These are phyloP conservation scores for Acanthamoeba divionensis DNA, from an alignment of 208 protist genomes.

Conservation along the genomic window DNA sequence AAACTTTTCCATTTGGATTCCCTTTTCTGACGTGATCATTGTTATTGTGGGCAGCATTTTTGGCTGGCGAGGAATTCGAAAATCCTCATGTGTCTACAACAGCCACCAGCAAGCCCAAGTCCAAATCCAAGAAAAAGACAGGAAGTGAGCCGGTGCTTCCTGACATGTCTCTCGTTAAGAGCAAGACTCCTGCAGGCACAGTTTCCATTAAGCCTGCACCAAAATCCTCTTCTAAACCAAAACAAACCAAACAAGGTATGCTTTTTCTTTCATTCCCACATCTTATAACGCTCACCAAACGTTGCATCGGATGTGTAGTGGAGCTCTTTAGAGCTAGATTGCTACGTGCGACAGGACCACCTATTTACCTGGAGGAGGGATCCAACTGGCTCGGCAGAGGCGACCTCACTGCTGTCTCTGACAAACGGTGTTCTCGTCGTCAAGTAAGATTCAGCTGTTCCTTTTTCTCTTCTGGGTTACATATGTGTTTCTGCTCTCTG, in stretches of 20 bases:
- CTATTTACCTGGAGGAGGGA: slow-evolving; percentile 33
- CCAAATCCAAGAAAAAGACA: neutral
- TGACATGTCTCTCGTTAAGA: too few relatives aligned
- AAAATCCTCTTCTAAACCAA: neutral
- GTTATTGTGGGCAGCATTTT: neutral
- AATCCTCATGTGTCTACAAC: neutral
- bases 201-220: neutral
- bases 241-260: neutral
- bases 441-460: too few relatives aligned
- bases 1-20: neutral
- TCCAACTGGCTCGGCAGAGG: neutral
- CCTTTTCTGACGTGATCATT: neutral
- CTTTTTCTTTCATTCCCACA: too few relatives aligned
- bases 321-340: slow-evolving; percentile 33
- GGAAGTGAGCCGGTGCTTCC: slow-evolving; percentile 20
- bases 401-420: slow-evolving; percentile 2
- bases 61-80: neutral
- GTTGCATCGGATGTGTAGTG: neutral
- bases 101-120: neutral
- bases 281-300: too few relatives aligned
- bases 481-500: too few relatives aligned
- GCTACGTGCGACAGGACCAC: neutral
- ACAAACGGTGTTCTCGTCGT: slow-evolving; percentile 29
- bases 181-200: neutral
- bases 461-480: too few relatives aligned